phyloP scores from a whole-genome alignment of 495 filamentous ascomycete genomes.

The Aspergillus sclerotioniger region DNA sequence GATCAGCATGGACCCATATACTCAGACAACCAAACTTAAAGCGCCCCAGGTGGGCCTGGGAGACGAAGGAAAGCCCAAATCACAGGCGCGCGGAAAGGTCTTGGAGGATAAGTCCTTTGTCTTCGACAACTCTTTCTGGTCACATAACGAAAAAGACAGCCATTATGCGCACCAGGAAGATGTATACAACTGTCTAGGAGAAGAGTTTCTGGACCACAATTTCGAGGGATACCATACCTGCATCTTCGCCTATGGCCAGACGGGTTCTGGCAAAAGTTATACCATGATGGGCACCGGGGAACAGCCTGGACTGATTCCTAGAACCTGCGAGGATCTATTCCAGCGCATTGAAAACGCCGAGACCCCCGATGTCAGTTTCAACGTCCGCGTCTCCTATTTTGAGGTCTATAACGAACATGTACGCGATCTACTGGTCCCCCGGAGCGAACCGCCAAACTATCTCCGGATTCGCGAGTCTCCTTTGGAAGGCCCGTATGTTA shows the following conservation, averaged over 20 bases:
- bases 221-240: conserved; percentile 99
- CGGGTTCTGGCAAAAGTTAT: conserved; percentile 95
- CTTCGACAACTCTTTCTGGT: conserved; percentile 99
- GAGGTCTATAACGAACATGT: conserved; percentile 99
- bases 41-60: conserved; percentile 59
- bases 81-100: conserved; percentile 66
- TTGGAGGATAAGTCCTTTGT: conserved; percentile 87
- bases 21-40: conserved; percentile 72
- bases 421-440: conserved; percentile 82
- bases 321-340: conserved; percentile 97
- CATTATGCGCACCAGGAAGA: conserved; percentile 87
- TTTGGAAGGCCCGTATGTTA: conserved; percentile 95
- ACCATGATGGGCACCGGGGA: conserved; percentile 97
- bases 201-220: conserved; percentile 98
- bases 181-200: conserved; percentile 90
- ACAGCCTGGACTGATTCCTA: conserved; percentile 87
- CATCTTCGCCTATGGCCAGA: conserved; percentile 98
- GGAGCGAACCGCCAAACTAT: conserved; percentile 76
- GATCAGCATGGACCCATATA: conserved; percentile 82
- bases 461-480: conserved; percentile 97
- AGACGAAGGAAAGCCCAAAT: conserved; percentile 64
- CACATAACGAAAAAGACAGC: conserved; percentile 68
- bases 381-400: conserved; percentile 96
- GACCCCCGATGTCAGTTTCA: conserved; percentile 87
- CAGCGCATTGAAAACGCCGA: conserved; percentile 85